Evolutionary conservation across 768 basidiomycete species (phyloP).

Genomic region (Boletus fagicola): DNA sequence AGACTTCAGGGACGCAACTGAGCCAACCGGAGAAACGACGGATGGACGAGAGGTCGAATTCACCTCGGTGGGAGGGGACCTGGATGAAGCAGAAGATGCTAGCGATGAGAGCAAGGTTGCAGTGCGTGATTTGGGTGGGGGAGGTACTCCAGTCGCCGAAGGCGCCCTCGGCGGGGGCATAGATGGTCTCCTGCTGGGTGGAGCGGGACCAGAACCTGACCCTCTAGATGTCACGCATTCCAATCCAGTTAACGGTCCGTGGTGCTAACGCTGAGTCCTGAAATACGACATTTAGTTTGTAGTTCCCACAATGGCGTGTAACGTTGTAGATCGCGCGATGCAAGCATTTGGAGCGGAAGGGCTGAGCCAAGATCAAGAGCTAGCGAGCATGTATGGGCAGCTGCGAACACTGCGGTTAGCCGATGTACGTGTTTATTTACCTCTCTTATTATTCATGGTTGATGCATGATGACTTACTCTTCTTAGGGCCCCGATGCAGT

Average conservation of each 20-base stretch:
- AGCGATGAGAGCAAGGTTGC: slow-evolving; percentile 30
- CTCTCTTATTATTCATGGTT: background rate
- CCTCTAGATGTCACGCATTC: slow-evolving; percentile 27
- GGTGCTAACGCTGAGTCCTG: background rate
- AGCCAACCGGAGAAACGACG: slow-evolving; percentile 56
- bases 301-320: slow-evolving; percentile 86
- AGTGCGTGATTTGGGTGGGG: slow-evolving; percentile 40
- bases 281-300: slow-evolving; percentile 62
- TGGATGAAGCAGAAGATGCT: slow-evolving; percentile 22
- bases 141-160: slow-evolving; percentile 38
- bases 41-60: slow-evolving; percentile 43
- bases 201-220: slow-evolving; percentile 30
- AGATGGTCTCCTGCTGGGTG: slow-evolving; percentile 34
- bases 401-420: slow-evolving; percentile 86
- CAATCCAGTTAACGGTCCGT: background rate
- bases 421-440: slow-evolving; percentile 52
- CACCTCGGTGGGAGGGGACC: slow-evolving; percentile 18
- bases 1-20: slow-evolving; percentile 47
- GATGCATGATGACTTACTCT: slow-evolving; percentile 10
- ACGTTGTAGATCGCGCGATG: slow-evolving; percentile 92
- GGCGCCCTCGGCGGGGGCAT: slow-evolving; percentile 37
- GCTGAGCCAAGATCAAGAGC: slow-evolving; percentile 81
- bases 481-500: slow-evolving; percentile 77
- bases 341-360: slow-evolving; percentile 98
- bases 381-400: slow-evolving; percentile 75